Base-by-base conservation (phyloP, 2,329 filamentous ascomycete genomes). In the Cyphellophora europaea region DNA sequence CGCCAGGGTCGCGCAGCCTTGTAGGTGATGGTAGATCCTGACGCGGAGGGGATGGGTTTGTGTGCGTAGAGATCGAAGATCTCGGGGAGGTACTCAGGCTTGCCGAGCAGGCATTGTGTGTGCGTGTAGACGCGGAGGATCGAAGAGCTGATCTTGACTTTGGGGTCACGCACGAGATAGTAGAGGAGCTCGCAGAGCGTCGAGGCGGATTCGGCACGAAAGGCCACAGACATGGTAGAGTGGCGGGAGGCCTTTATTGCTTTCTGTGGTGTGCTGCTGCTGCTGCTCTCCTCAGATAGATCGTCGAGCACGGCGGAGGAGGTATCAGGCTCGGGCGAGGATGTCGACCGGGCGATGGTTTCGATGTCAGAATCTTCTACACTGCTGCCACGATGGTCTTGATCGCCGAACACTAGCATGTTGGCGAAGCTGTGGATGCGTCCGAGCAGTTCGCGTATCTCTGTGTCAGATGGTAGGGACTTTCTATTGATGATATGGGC, bases 1-100 rank as follows among this genome's bases (percentile, higher is more conserved):
- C 73, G 70, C 27, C 82, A 83, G 27, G 74, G 74, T 32, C 67
- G 56, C 27, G 64, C 66, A 52, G 78, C 85, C 43, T 62, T 61
- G 34, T 84, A 63, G 6, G 71, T 71, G 11, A 70, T 71, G 12
- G 72, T 69, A 33, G 68, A 67, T 49, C 11, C 12, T 11, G 33
- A 34, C 3, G 75, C 65, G 33, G 70, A 61, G 2, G 87, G 82
- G 43, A 77, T 66, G 6, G 84, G 81, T 59, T 96, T 98, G 48
- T 75, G 74, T 32, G 85, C 84, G 56, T 89, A 96, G 35, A 95
- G 69, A 37, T 78, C 66, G 52, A 98, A 81, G 27, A 87, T 75
- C 40, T 79, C 73, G 5, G 89, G 86, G 43, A 96, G 74, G 29
- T 82, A 78, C 45, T 84, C 75, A 3, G 86, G 79, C 37, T 72